phyloP scores from a whole-genome alignment of 805 yeast genomes.

The Saturnispora serradocipensis region DNA sequence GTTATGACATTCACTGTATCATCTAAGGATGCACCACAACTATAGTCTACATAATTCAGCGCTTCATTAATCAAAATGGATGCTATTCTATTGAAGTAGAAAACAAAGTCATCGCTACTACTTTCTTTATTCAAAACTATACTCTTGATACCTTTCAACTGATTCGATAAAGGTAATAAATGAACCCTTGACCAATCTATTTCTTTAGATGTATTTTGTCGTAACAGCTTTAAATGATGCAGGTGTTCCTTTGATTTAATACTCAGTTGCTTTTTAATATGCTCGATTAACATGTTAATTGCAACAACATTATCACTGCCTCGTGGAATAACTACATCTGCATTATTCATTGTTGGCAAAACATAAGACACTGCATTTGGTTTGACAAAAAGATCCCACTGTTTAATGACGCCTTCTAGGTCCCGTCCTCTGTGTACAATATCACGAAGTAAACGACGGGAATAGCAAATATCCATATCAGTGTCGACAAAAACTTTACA shows the following conservation, averaged over 20 bases:
- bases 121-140: constrained; percentile 50
- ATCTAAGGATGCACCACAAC: constrained; percentile 11
- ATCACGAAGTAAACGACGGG: constrained; percentile 81
- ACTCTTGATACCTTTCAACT: constrained; percentile 62
- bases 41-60: constrained; percentile 44
- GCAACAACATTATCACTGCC: constrained; percentile 81
- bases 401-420: constrained; percentile 68
- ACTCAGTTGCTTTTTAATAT: constrained; percentile 62
- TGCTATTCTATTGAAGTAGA: constrained; percentile 79
- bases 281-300: constrained; percentile 67
- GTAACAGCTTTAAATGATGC: constrained; percentile 49
- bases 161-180: constrained; percentile 46
- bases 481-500: constrained; percentile 88
- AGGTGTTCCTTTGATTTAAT: constrained; percentile 62
- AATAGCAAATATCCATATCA: constrained; percentile 85
- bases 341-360: constrained; percentile 64
- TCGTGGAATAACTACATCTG: constrained; percentile 86
- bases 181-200: constrained; percentile 28
- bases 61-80: constrained; percentile 61
- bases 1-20: constrained; percentile 26
- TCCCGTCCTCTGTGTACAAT: constrained; percentile 82
- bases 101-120: constrained; percentile 68
- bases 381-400: constrained; percentile 87
- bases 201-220: constrained; percentile 28
- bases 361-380: constrained; percentile 79